Conservation (phyloP, 192 early-diverging fungal genomes). For the Backusella sp. region DNA sequence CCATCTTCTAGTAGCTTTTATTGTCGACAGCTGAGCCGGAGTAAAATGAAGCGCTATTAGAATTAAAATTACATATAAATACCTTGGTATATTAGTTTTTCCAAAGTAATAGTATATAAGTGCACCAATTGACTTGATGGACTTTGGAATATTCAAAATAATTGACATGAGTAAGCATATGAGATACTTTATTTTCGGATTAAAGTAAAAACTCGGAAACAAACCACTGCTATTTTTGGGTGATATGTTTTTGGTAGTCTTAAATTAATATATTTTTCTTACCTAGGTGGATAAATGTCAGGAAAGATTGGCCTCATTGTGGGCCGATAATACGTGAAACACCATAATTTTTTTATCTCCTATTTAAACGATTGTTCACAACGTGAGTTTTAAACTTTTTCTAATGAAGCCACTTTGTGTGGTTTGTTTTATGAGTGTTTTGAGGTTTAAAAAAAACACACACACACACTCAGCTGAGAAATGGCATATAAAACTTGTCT, state of each 20-base stretch:
- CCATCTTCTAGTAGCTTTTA: background rate
- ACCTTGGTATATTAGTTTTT: background rate
- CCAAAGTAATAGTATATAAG: background rate
- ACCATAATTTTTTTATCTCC: background rate
- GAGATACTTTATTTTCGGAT: background rate
- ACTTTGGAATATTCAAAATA: background rate
- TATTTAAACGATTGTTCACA: background rate
- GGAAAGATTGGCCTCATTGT: background rate
- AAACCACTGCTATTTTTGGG: background rate
- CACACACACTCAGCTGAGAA: background rate
- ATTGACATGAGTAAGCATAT: background rate
- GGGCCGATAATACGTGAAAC: conserved; percentile 1
- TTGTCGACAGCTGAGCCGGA: background rate
- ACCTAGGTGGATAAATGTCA: background rate
- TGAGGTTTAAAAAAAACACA: background rate
- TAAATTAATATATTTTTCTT: background rate
- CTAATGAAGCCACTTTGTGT: background rate
- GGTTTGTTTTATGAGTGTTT: background rate
- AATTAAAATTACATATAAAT: background rate
- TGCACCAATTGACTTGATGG: background rate
- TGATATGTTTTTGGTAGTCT: background rate
- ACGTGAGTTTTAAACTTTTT: conserved; percentile 3
- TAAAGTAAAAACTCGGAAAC: background rate
- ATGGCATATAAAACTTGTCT: background rate
- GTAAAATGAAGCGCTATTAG: background rate